Evolutionary conservation across 805 yeast genomes (phyloP), one percentile per base, ranked within the genome.

Genomic region (Barnettozyma vustinii): DNA sequence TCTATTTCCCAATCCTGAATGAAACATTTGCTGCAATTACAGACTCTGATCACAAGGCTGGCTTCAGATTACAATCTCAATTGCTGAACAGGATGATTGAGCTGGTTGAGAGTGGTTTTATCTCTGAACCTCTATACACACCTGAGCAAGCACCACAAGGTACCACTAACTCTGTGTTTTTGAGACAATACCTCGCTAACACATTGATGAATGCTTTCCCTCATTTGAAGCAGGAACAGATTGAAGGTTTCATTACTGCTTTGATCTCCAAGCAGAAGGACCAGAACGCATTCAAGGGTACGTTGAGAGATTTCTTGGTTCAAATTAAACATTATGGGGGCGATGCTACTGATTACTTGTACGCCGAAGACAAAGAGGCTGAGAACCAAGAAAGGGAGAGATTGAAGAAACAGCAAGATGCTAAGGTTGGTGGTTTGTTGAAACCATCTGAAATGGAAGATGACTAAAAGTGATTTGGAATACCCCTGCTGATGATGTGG

Each of bases 271-370:
- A 84, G 47, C 88, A 88, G 63, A 81, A 77, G 51, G 94, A 88
- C 60, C 83, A 82, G 52, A 65, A 67, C 53, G 85, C 81, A 63
- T 94, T 94, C 73, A 83, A 81, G 68, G 88, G 88, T 46, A 84
- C 86, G 10, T 74, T 94, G 59, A 84, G 98, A 69, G 99, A 94
- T 70, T 94, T 94, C 79, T 77, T 94, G 65, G 95, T 94, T 40
- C 98, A 94, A 72, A 87, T 92, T 67, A 91, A 90, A 70, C 96
- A 92, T 69, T 81, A 79, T 62, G 99, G 98, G 52, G 98, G 98
- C 27, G 96, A 88, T 65, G 83, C 96, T 49, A 89, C 96, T 20
- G 97, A 91, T 65, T 94, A 94, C 65, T 74, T 92, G 65, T 92
- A 84, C 69, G 96, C 95, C 10, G 98, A 94, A 62, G 99, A 92